phyloP scores from a whole-genome alignment of 106 monocot genomes.

The Dactylorhiza incarnata region DNA sequence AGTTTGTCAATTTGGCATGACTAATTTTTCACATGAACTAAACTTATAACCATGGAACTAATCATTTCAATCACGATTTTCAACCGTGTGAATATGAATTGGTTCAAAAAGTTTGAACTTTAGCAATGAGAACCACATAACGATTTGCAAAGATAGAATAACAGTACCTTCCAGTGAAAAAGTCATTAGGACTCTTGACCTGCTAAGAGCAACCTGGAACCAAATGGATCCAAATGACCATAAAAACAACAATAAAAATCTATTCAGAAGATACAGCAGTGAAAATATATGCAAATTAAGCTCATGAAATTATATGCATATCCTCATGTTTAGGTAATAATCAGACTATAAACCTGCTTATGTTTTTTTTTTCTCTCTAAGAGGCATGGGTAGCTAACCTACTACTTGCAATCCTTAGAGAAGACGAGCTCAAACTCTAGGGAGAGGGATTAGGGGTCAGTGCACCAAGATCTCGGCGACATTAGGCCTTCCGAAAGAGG shows the following conservation, averaged over 20 bases:
- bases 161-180: slow-evolving; percentile 74
- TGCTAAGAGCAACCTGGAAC: slow-evolving; percentile 58
- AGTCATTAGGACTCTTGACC: slow-evolving; percentile 56
- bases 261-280: not conserved
- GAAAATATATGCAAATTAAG: not conserved
- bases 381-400: slow-evolving; percentile 23
- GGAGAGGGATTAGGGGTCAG: slow-evolving; percentile 44
- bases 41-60: not conserved
- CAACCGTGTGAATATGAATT: not conserved
- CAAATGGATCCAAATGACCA: not conserved
- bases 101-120: not conserved
- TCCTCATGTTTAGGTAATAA: not conserved
- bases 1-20: not conserved
- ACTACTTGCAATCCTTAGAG: slow-evolving; percentile 75
- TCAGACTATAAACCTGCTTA: not conserved
- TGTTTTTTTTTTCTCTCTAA: not conserved
- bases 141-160: not conserved
- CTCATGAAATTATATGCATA: not conserved
- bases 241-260: not conserved
- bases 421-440: slow-evolving; percentile 78
- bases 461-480: slow-evolving; percentile 77
- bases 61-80: not conserved
- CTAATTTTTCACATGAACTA: not conserved
- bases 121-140: not conserved
- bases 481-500: slow-evolving; percentile 50